These are phyloP conservation scores for Fremontodendron californicum DNA, from an alignment of 345 rosid species.

Conservation along the genomic window DNA sequence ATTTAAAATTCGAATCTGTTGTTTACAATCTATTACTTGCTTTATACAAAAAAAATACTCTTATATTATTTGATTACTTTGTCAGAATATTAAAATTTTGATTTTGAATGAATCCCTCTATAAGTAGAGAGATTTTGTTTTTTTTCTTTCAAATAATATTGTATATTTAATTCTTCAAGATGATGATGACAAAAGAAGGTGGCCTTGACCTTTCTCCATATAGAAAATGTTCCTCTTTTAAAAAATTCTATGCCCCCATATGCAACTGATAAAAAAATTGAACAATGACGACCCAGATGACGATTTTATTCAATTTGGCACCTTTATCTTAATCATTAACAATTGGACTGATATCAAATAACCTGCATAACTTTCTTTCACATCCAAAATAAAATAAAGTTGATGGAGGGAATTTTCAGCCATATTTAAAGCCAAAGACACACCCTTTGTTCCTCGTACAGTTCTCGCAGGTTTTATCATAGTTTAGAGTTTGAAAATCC, in stretches of 20 bases:
- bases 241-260: not conserved
- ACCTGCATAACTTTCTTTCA: too few relatives aligned
- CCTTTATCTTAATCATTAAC: slow-evolving; percentile 18
- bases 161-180: not conserved
- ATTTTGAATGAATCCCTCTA: not conserved
- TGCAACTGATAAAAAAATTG: slow-evolving; percentile 23
- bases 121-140: not conserved
- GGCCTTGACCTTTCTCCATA: slow-evolving; percentile 10
- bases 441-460: slow-evolving; percentile 26
- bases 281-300: slow-evolving; percentile 42
- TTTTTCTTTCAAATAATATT: not conserved
- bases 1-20: too few relatives aligned
- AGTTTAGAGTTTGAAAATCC: not conserved
- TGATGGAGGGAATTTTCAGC: not conserved
- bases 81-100: not conserved
- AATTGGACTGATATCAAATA: slow-evolving; percentile 19
- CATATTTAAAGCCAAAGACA: slow-evolving; percentile 8
- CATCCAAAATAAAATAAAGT: not conserved
- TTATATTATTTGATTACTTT: not conserved
- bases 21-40: too few relatives aligned
- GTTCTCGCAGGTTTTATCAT: not conserved
- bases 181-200: not conserved
- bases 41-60: too few relatives aligned
- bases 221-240: not conserved
- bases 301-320: slow-evolving; percentile 22